Evolutionary conservation across 768 basidiomycete species (phyloP).

Genomic region (Lactarius akahatsu): DNA sequence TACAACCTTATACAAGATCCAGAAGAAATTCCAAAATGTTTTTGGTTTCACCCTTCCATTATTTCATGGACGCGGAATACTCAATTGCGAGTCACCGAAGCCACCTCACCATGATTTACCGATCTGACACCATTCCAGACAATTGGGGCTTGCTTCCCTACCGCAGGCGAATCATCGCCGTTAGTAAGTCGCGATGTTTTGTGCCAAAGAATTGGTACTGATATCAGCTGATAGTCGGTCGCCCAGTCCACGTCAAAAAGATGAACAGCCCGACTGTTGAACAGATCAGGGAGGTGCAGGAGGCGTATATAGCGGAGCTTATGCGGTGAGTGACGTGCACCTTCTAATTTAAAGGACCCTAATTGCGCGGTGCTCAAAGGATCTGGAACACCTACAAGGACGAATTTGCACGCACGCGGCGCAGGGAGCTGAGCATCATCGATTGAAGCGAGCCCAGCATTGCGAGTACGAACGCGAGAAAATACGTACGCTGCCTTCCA

Average conservation of each 20-base stretch:
- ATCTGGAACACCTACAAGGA: constrained; percentile 98
- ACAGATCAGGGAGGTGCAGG: constrained; percentile 75
- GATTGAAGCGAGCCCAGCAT: constrained; percentile 43
- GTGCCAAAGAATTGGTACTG: not conserved
- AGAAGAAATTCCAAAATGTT: constrained; percentile 86
- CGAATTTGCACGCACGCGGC: constrained; percentile 81
- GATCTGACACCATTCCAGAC: constrained; percentile 50
- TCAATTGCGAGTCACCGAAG: constrained; percentile 70
- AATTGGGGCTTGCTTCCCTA: constrained; percentile 96
- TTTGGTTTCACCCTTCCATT: constrained; percentile 97
- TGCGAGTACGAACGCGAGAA: not conserved
- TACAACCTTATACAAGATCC: constrained; percentile 79
- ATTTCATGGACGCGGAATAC: constrained; percentile 93
- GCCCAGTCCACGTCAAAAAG: constrained; percentile 78
- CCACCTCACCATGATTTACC: not conserved
- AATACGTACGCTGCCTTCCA: constrained; percentile 8
- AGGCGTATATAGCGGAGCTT: constrained; percentile 88
- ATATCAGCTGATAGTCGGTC: constrained; percentile 63
- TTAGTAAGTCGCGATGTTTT: constrained; percentile 61
- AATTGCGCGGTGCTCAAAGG: constrained; percentile 41
- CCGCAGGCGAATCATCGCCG: constrained; percentile 91
- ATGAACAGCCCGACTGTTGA: constrained; percentile 80
- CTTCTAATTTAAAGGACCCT: constrained; percentile 6
- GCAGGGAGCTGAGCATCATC: constrained; percentile 74
- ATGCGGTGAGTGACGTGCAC: constrained; percentile 57